Evolutionary conservation across 352 stramenopile species (phyloP).

Genomic region (Globisporangium spiculum): DNA sequence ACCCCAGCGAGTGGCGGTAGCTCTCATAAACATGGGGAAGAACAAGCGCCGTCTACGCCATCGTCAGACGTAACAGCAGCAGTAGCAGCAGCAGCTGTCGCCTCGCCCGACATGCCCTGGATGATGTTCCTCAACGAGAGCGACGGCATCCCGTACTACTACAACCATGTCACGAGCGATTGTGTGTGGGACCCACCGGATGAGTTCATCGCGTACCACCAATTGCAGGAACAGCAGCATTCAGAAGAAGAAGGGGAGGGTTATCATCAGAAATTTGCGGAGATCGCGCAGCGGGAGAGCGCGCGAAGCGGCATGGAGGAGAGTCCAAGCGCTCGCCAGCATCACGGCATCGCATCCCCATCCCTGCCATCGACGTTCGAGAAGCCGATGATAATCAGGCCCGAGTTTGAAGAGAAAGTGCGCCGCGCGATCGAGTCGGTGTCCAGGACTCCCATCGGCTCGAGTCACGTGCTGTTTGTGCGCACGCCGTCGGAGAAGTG

Average conservation of each 20-base stretch:
- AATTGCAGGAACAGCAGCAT: constrained; percentile 17
- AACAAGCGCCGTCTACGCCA: not conserved
- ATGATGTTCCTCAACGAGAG: constrained; percentile 71
- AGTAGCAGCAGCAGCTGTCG: not conserved
- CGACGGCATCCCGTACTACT: constrained; percentile 70
- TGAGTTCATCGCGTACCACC: constrained; percentile 45
- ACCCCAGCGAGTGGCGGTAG: not conserved
- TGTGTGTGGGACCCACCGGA: constrained; percentile 66
- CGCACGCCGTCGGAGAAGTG: constrained; percentile 33
- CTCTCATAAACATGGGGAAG: not conserved
- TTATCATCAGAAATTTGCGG: not conserved
- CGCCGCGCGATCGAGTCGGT: constrained; percentile 40
- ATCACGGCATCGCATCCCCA: not conserved
- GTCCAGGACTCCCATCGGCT: constrained; percentile 42
- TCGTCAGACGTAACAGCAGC: no score
- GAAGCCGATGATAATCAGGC: constrained; percentile 28
- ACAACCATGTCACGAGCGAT: constrained; percentile 53
- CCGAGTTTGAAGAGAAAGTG: constrained; percentile 57
- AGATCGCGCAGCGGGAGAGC: not conserved
- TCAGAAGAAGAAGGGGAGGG: not conserved
- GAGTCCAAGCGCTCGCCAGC: not conserved
- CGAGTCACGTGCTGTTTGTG: constrained; percentile 42
- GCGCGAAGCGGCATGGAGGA: not conserved
- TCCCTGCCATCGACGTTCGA: not conserved
- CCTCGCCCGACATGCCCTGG: constrained; percentile 29